Percentiles rank a stretch among this genome's conserved stretches.
Conservation (phyloP, 2,329 filamentous ascomycete species). For the Sordariomycetes sp. region DNA sequence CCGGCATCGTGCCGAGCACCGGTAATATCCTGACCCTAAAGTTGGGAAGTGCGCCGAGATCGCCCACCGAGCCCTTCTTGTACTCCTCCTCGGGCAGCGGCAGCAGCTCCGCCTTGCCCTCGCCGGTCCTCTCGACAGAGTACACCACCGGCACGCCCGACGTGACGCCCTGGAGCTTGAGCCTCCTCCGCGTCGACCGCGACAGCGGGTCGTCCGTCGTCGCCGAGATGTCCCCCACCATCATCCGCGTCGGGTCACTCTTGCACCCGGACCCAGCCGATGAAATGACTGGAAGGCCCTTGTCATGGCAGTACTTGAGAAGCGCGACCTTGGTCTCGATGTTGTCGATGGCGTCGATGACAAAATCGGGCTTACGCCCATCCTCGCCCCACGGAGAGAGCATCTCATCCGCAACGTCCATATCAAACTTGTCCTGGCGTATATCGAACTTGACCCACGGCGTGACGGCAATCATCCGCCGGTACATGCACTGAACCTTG, state of each 20-base stretch:
- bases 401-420: constrained; percentile 48
- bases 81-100: constrained; percentile 84
- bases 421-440: constrained; percentile 70
- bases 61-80: constrained; percentile 69
- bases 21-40: constrained; percentile 92
- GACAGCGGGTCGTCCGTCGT: constrained; percentile 85
- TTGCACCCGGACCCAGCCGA: constrained; percentile 97
- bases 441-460: constrained; percentile 90
- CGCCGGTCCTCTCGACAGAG: constrained; percentile 79
- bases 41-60: constrained; percentile 78
- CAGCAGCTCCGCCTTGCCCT: constrained; percentile 80
- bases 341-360: constrained; percentile 98
- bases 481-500: constrained; percentile 77
- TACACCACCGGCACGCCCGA: constrained; percentile 85
- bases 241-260: constrained; percentile 69
- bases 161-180: constrained; percentile 67
- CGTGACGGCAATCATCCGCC: constrained; percentile 69
- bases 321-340: constrained; percentile 93
- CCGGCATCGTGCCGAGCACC: constrained; percentile 92
- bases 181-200: constrained; percentile 63
- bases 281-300: constrained; percentile 71
- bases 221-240: constrained; percentile 80
- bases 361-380: constrained; percentile 60
- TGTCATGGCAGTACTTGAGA: constrained; percentile 72
- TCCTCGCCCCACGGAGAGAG: constrained; percentile 50